phyloP scores from a whole-genome alignment of 495 filamentous ascomycete species.

The Xylaria venustula region DNA sequence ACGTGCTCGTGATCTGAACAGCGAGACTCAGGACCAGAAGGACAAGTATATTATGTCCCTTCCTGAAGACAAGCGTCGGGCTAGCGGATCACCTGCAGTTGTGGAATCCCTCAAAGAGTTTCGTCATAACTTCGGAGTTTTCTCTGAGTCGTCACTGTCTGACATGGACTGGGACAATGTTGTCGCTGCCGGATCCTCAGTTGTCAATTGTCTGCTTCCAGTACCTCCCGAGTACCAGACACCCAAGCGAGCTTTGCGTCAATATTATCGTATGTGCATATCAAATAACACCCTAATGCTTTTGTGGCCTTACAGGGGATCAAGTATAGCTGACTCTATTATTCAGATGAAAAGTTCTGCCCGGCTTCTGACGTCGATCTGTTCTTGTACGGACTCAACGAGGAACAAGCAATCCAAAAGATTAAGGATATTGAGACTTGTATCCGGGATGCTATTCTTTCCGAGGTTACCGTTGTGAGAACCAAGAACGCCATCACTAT shows the following conservation, averaged over 20 bases:
- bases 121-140: conserved; percentile 71
- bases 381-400: conserved; percentile 74
- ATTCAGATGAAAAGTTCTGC: conserved; percentile 62
- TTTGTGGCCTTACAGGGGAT: background rate
- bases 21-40: conserved; percentile 58
- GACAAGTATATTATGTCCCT: conserved; percentile 72
- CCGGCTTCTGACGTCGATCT: conserved; percentile 84
- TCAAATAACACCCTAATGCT: background rate
- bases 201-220: conserved; percentile 70
- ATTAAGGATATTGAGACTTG: conserved; percentile 72
- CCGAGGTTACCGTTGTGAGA: conserved; percentile 71
- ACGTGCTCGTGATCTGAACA: conserved; percentile 59
- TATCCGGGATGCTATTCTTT: conserved; percentile 69
- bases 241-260: conserved; percentile 64
- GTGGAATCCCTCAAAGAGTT: conserved; percentile 66
- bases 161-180: conserved; percentile 78
- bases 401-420: conserved; percentile 73
- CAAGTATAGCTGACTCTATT: background rate
- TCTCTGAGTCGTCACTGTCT: conserved; percentile 62
- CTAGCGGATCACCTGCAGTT: conserved; percentile 60
- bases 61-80: conserved; percentile 54
- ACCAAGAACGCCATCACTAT: conserved; percentile 87
- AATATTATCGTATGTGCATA: conserved; percentile 57
- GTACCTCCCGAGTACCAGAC: conserved; percentile 62
- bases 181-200: conserved; percentile 72